A percentile compares a stretch with the other conserved stretches of the same genome.
phyloP scores from a whole-genome alignment of 495 filamentous ascomycete genomes.

The Evansstolkia leycettana region DNA sequence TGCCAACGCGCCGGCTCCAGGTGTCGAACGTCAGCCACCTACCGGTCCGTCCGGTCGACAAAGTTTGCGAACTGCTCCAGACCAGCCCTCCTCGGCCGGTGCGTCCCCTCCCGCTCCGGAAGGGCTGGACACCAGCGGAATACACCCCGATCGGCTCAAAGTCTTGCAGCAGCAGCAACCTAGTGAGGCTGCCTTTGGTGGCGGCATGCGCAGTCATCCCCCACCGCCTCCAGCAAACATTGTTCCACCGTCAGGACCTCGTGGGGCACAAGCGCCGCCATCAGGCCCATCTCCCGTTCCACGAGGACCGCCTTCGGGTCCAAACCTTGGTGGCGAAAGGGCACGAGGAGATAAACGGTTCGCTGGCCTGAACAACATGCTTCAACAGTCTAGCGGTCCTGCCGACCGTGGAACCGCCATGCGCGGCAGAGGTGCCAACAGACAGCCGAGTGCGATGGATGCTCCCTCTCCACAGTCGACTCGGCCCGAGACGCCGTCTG shows the following conservation, averaged over 20 bases:
- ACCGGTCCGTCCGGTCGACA: conserved; percentile 25
- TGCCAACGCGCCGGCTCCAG: conserved; percentile 11
- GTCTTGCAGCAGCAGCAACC: conserved; percentile 17
- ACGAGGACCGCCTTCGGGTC: conserved; percentile 15
- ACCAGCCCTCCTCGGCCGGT: conserved; percentile 11
- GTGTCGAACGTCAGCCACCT: conserved; percentile 23
- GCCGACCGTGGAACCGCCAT: conserved; percentile 22
- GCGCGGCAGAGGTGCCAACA: conserved; percentile 25
- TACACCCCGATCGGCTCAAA: conserved; percentile 40
- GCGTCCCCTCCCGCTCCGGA: conserved; percentile 12
- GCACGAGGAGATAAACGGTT: conserved; percentile 33
- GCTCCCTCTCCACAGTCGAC: conserved; percentile 18
- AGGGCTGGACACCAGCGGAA: conserved; percentile 25
- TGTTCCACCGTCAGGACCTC: conserved; percentile 28
- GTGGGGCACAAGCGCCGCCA: conserved; percentile 14
- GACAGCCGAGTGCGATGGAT: conserved; percentile 18
- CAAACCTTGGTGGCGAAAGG: conserved; percentile 19
- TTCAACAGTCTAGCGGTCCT: conserved; percentile 27
- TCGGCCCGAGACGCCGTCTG: conserved; percentile 17
- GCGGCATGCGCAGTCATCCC: conserved; percentile 9
- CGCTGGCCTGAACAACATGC: conserved; percentile 29
- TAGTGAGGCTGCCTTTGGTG: conserved; percentile 9
- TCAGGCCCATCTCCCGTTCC: conserved; percentile 14
- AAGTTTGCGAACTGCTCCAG: conserved; percentile 16
- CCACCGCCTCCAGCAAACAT: conserved; percentile 12